Conservation (phyloP, 2,329 filamentous ascomycete species). For the Ascochyta viciae-villosae region DNA sequence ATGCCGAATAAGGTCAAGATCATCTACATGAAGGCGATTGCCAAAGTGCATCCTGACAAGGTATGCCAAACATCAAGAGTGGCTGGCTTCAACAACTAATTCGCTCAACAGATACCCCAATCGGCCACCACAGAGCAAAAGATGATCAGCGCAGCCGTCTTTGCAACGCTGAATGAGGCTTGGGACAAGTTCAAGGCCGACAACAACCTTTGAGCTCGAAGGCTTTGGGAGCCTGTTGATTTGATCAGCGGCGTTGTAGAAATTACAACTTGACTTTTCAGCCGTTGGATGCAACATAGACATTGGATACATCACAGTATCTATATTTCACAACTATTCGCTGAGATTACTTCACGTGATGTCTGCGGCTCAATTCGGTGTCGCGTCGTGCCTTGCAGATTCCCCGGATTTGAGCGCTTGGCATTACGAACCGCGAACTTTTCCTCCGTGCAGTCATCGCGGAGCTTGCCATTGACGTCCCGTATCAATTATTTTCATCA, state of each 20-base stretch:
- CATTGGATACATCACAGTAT: background rate
- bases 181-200: slow-evolving; percentile 74
- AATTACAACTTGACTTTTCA: background rate
- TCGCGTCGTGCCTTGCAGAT: slow-evolving; percentile 24
- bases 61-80: slow-evolving; percentile 57
- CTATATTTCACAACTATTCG: background rate
- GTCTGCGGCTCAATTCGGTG: slow-evolving; percentile 22
- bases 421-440: slow-evolving; percentile 30
- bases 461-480: slow-evolving; percentile 2
- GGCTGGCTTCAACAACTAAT: slow-evolving; percentile 1
- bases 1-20: slow-evolving; percentile 96
- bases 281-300: background rate
- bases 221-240: too few species aligned
- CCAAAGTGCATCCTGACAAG: slow-evolving; percentile 98
- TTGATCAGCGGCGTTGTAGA: background rate
- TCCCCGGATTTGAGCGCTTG: slow-evolving; percentile 25
- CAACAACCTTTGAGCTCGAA: slow-evolving; percentile 50
- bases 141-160: slow-evolving; percentile 71
- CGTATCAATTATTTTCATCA: background rate
- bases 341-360: slow-evolving; percentile 4
- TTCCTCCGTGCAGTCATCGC: slow-evolving; percentile 27
- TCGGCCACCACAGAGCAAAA: slow-evolving; percentile 70
- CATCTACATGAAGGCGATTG: slow-evolving; percentile 98
- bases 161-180: slow-evolving; percentile 70
- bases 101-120: slow-evolving; percentile 59